A percentile compares a stretch with the other conserved stretches of the same genome.
Evolutionary conservation across 192 early-diverging fungal genomes (phyloP).

Genomic region (Coemansia interrupta): DNA sequence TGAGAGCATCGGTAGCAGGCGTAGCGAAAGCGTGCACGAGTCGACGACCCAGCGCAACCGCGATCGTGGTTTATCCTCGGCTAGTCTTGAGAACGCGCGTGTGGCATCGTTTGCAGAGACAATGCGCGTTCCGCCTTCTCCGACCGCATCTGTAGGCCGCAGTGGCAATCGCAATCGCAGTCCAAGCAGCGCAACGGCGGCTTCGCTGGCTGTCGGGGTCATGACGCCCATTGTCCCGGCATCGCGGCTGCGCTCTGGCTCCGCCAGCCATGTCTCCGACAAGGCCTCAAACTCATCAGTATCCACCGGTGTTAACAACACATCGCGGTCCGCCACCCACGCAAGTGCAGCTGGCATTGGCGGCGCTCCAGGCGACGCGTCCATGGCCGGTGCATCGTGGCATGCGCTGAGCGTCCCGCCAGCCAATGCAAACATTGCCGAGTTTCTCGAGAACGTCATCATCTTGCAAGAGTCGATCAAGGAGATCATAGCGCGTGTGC

Average conservation of each 20-base stretch:
- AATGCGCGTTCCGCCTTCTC: not conserved
- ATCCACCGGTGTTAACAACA: constrained; percentile 8
- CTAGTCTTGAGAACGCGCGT: constrained; percentile 40
- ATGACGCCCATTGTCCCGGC: constrained; percentile 4
- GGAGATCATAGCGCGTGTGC: constrained; percentile 80
- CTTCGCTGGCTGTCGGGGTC: not conserved
- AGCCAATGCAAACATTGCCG: constrained; percentile 42
- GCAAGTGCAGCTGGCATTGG: not conserved
- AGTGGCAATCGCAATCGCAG: constrained; percentile 33
- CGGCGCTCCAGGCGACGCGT: constrained; percentile 2
- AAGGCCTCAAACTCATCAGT: constrained; percentile 26
- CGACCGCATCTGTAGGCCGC: no score
- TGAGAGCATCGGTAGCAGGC: constrained; percentile 15
- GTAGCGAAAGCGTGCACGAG: not conserved
- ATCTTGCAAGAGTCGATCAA: constrained; percentile 90
- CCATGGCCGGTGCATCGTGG: constrained; percentile 18
- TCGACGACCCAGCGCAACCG: constrained; percentile 9
- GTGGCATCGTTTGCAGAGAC: not conserved
- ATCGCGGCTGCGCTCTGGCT: constrained; percentile 23
- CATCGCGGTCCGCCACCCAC: constrained; percentile 6
- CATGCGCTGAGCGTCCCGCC: constrained; percentile 42
- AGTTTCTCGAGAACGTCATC: constrained; percentile 84
- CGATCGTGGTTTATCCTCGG: constrained; percentile 52
- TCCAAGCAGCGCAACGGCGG: constrained; percentile 17
- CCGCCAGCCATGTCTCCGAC: constrained; percentile 29